Evolutionary conservation across 352 stramenopile genomes (phyloP), one percentile per base, ranked within the genome.

Genomic region (Thalassiosira exigua): DNA sequence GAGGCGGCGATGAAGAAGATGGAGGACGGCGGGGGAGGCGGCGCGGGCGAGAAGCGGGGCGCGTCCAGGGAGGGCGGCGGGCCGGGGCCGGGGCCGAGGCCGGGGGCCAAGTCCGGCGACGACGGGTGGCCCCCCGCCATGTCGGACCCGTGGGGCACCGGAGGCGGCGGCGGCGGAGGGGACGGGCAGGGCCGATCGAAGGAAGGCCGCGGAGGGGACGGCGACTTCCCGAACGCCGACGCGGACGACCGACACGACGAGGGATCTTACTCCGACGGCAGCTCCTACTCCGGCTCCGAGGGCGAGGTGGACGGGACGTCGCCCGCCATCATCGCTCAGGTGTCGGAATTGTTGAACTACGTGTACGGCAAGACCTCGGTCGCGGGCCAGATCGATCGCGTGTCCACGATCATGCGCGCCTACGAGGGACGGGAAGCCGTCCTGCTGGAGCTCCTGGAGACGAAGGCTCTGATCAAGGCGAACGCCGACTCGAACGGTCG

Each of bases 331-430:
- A 93, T 93, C 81, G 88, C 88, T 0, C 88, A 93, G 83, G 88
- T 93, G 22, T 93, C 88, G n/a, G 88, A 93, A 60, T 68, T 93
- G 29, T 65, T 93, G 19, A 93, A 93, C 51, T 93, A 92, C 54
- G 88, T 93, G 9, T 93, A 93, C 42, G 88, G 88, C 1, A 93
- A 93, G 73, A 93, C 88, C 3, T 91, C 88, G 0, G 88, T 93
- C 36, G 83, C 88, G 3, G 88, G 88, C 27, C 88, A 93, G 81
- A 93, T 93, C 62, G 88, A 93, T 69, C 78, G 88, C 59, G 88
- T 93, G n/a, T 91, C 84, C 9, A 93, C 88, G 11, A 93, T 93
- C 51, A 93, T 93, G 88, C 73, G 86, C n/a, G 88, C 88, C 2
- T 93, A 93, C 52, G 88, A 93, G 84, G 88, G 85, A 19, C 81